phyloP scores from a whole-genome alignment of 2,329 filamentous ascomycete species.

The Phaeomoniella chlamydospora region DNA sequence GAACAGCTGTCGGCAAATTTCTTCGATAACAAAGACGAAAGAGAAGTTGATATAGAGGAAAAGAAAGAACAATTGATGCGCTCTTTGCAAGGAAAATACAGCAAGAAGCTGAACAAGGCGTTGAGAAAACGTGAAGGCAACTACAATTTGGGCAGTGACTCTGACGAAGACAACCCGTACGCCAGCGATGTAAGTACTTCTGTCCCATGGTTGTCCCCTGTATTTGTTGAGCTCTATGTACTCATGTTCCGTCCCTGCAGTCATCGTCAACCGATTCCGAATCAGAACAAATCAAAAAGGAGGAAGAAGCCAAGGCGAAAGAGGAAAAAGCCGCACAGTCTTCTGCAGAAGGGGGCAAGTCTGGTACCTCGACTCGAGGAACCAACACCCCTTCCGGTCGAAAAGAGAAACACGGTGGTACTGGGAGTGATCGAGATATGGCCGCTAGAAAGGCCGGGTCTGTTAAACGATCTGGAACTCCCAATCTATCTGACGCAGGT shows the following conservation, averaged over 20 bases:
- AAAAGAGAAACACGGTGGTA: constrained; percentile 39
- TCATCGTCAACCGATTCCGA: constrained; percentile 5
- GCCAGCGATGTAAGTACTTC: constrained; percentile 30
- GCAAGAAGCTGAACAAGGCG: constrained; percentile 66
- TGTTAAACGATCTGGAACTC: constrained; percentile 74
- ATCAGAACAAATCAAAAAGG: constrained; percentile 1
- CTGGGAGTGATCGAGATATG: constrained; percentile 13
- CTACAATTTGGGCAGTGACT: constrained; percentile 68
- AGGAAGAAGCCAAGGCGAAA: constrained; percentile 15
- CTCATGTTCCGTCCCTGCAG: constrained; percentile 9
- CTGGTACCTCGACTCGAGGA: constrained; percentile 53
- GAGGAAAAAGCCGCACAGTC: constrained; percentile 33
- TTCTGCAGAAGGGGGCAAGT: constrained; percentile 29
- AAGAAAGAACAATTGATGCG: constrained; percentile 43
- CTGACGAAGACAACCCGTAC: constrained; percentile 39
- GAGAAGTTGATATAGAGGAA: constrained; percentile 54
- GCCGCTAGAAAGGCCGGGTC: constrained; percentile 36
- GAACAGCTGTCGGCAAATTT: constrained; percentile 80
- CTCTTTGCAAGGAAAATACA: constrained; percentile 55
- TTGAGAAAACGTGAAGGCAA: constrained; percentile 77
- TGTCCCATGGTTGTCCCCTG: no score
- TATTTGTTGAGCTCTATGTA: constrained; percentile 15
- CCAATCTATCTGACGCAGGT: constrained; percentile 66
- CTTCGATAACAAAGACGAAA: constrained; percentile 63
- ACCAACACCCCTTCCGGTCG: constrained; percentile 51